Evolutionary conservation across 129 eudicot genomes (phyloP).

Genomic region (Centella asiatica): DNA sequence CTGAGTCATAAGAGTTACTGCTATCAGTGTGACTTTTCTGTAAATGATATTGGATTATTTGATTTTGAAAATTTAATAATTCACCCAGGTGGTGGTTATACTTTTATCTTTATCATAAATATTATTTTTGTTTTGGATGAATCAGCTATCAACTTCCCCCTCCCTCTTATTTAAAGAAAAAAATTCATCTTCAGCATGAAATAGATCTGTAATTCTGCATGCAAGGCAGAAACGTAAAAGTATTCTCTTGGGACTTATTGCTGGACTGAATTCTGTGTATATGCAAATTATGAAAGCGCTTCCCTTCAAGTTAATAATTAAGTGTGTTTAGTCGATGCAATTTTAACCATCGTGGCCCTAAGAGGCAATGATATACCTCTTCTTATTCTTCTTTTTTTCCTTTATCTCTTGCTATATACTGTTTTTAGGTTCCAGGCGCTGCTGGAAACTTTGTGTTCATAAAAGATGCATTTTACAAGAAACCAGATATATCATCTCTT

Average conservation of each 20-base stretch:
- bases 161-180: no score
- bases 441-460: conserved; percentile 81
- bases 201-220: no score
- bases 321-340: not conserved
- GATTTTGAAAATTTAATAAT: no score
- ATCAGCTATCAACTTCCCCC: no score
- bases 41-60: not conserved
- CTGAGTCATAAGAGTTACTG: not conserved
- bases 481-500: conserved; percentile 61
- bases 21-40: not conserved
- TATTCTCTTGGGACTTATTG: not conserved
- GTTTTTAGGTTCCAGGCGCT: conserved; percentile 77
- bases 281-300: not conserved
- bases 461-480: conserved; percentile 71
- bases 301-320: not conserved
- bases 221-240: not conserved
- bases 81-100: no score
- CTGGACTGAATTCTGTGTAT: not conserved
- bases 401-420: no score
- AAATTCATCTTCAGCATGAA: no score
- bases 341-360: not conserved
- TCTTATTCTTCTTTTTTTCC: not conserved
- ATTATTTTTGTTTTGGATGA: no score
- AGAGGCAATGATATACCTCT: not conserved
- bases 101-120: no score